These are phyloP conservation scores for Spathaspora boniae DNA, from an alignment of 805 yeast species.

Conservation along the genomic window DNA sequence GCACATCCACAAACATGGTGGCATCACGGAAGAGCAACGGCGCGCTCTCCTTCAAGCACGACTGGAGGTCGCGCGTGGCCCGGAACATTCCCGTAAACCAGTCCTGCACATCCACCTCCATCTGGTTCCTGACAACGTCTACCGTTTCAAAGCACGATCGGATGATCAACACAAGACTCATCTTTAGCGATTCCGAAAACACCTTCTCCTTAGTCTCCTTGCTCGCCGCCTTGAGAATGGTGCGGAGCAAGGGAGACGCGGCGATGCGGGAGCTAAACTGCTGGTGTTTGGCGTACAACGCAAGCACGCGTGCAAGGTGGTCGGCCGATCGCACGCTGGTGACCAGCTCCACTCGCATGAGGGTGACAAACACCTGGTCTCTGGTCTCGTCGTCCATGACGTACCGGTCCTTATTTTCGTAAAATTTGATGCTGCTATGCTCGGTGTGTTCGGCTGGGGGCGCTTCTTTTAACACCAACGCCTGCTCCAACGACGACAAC, in stretches of 20 bases:
- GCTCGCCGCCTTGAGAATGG: slow-evolving; percentile 5
- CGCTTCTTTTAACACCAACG: slow-evolving; percentile 48
- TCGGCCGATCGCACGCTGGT: slow-evolving; percentile 46
- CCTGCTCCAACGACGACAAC: slow-evolving; percentile 51
- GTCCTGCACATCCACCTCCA: slow-evolving; percentile 49
- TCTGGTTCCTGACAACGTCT: slow-evolving; percentile 44
- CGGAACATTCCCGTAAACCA: slow-evolving; percentile 31
- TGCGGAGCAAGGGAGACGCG: slow-evolving; percentile 44
- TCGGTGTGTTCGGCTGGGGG: slow-evolving; percentile 41
- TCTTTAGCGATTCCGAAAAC: slow-evolving; percentile 9
- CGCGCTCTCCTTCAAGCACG: slow-evolving; percentile 48
- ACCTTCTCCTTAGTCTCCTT: slow-evolving; percentile 2
- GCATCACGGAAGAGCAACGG: slow-evolving; percentile 50
- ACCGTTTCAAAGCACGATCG: slow-evolving; percentile 70
- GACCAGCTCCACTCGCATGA: slow-evolving; percentile 41
- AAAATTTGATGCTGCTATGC: slow-evolving; percentile 12
- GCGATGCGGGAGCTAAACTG: slow-evolving; percentile 38
- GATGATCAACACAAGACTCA: slow-evolving; percentile 41
- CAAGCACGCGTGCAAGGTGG: slow-evolving; percentile 52
- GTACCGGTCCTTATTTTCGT: slow-evolving; percentile 11
- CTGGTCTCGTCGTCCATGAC: slow-evolving; percentile 16
- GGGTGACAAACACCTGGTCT: slow-evolving; percentile 37
- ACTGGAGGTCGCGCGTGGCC: slow-evolving; percentile 41
- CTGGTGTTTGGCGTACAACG: slow-evolving; percentile 49
- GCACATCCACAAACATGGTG: slow-evolving; percentile 41